phyloP scores from a whole-genome alignment of 345 rosid species.

The Acer campestre region DNA sequence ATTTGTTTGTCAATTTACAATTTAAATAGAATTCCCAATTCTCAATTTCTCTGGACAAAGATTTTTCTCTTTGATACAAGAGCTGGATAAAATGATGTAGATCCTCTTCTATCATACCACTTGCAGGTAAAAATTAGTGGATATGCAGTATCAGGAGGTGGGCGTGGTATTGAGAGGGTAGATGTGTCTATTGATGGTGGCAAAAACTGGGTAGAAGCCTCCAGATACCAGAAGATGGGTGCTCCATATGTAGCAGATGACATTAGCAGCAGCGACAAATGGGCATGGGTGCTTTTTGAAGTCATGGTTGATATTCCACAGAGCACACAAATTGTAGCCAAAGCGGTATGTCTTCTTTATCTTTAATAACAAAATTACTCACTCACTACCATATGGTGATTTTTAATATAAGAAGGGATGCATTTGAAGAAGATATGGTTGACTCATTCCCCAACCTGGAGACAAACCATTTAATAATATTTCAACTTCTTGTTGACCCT shows the following conservation, averaged over 20 bases:
- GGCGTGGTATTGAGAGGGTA: slow-evolving; percentile 95
- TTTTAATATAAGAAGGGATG: background rate
- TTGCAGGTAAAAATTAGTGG: slow-evolving; percentile 75
- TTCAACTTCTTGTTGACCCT: background rate
- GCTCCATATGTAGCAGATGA: slow-evolving; percentile 61
- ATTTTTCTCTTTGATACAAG: slow-evolving; percentile 1
- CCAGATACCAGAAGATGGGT: slow-evolving; percentile 69
- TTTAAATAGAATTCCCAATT: background rate
- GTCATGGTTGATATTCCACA: slow-evolving; percentile 56
- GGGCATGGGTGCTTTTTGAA: slow-evolving; percentile 98
- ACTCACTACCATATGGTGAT: no score
- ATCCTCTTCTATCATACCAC: slow-evolving; percentile 7
- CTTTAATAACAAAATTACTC: background rate
- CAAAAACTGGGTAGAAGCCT: slow-evolving; percentile 86
- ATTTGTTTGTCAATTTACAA: background rate
- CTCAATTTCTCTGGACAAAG: background rate
- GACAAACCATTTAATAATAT: background rate
- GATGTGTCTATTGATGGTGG: slow-evolving; percentile 94
- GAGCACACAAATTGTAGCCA: slow-evolving; percentile 70
- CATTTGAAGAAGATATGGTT: background rate
- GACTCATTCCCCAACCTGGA: background rate
- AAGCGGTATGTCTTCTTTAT: slow-evolving; percentile 63
- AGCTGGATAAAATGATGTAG: slow-evolving; percentile 1
- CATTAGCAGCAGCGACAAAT: slow-evolving; percentile 63
- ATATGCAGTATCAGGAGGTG: slow-evolving; percentile 95